Percentiles rank a stretch among this genome's conserved stretches.
Evolutionary conservation across 129 eudicot genomes (phyloP).

Genomic region (Tanacetum coccineum): DNA sequence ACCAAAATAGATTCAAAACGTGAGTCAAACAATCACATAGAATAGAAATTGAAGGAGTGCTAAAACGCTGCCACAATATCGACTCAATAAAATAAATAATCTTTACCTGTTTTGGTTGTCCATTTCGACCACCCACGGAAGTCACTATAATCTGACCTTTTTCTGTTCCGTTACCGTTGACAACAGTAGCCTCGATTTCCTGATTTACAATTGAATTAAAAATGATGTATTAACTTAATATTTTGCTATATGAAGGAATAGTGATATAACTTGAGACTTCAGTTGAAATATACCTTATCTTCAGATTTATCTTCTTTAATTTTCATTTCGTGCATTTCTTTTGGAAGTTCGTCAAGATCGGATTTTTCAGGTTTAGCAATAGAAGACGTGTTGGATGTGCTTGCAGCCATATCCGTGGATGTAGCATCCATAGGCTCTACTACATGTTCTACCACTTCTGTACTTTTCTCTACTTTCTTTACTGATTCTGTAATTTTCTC

Average conservation of each 20-base stretch:
- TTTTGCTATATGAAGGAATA: not conserved
- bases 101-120: slow-evolving; percentile 81
- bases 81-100: slow-evolving; percentile 6
- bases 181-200: slow-evolving; percentile 82
- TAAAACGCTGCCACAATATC: not conserved
- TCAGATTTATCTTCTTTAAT: slow-evolving; percentile 57
- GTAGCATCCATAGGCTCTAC: slow-evolving; percentile 47
- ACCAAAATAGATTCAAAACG: slow-evolving; percentile 15
- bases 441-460: slow-evolving; percentile 11
- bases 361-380: slow-evolving; percentile 41
- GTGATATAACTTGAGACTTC: not conserved
- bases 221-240: not conserved
- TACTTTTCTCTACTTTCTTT: slow-evolving; percentile 30
- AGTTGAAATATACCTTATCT: slow-evolving; percentile 40
- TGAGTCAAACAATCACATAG: slow-evolving; percentile 7
- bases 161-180: slow-evolving; percentile 83
- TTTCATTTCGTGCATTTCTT: slow-evolving; percentile 73
- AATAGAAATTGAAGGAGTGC: not conserved
- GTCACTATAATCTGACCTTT: slow-evolving; percentile 84
- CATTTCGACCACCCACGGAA: slow-evolving; percentile 75
- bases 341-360: slow-evolving; percentile 66
- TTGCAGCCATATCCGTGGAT: slow-evolving; percentile 43
- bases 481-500: slow-evolving; percentile 33
- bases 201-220: slow-evolving; percentile 28
- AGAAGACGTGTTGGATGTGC: slow-evolving; percentile 44